Percentiles rank a stretch among this genome's conserved stretches.
These are phyloP conservation scores for Fusarium acutatum DNA, from an alignment of 2,329 filamentous ascomycete species.

Conservation along the genomic window DNA sequence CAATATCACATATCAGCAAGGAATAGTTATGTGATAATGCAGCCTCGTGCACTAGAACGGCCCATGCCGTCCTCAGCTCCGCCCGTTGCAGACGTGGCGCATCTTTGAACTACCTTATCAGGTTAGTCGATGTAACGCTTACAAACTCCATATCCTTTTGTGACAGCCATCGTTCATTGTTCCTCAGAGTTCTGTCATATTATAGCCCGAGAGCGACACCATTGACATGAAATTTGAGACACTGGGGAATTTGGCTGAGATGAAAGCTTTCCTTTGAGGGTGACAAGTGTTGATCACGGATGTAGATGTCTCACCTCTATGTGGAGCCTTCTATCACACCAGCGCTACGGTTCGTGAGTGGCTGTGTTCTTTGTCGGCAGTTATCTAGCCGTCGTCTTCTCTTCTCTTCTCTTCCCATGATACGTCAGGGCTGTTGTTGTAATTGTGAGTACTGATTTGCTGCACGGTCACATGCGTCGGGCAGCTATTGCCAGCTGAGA, in stretches of 20 bases:
- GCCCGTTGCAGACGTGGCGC: neutral
- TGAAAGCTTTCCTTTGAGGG: neutral
- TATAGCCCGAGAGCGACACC: accelerated
- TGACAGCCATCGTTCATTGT: accelerated
- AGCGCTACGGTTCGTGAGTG: neutral
- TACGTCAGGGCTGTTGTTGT: accelerated
- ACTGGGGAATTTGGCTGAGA: neutral
- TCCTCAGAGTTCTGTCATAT: accelerated
- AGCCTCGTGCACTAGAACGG: neutral
- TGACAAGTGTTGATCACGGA: accelerated
- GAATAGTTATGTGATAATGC: neutral
- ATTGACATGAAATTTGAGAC: accelerated
- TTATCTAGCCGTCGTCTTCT: accelerated
- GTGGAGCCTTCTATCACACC: neutral
- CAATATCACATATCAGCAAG: neutral
- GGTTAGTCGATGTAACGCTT: neutral
- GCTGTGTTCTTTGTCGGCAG: accelerated
- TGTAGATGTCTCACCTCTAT: accelerated
- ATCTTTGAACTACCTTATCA: accelerated
- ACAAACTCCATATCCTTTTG: accelerated
- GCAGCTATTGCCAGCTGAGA: neutral
- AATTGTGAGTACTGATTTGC: neutral
- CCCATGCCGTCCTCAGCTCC: neutral
- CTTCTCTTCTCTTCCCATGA: neutral
- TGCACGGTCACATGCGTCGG: accelerated